phyloP scores from a whole-genome alignment of 495 filamentous ascomycete species.

The Penicillium antarcticum region DNA sequence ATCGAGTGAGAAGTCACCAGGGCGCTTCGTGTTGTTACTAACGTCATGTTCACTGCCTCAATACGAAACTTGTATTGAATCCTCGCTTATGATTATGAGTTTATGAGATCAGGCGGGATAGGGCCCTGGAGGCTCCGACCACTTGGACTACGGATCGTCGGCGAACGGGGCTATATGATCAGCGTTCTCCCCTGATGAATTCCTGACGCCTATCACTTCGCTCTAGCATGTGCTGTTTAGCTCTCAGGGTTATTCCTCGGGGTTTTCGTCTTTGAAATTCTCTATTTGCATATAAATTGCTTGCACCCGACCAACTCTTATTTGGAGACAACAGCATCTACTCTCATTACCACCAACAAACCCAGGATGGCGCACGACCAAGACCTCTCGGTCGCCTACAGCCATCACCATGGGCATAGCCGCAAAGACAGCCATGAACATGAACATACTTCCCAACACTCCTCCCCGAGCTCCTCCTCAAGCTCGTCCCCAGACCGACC shows the following conservation, averaged over 20 bases:
- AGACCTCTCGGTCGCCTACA: background rate
- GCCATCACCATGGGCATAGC: background rate
- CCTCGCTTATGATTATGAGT: background rate
- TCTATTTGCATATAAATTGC: background rate
- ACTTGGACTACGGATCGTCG: slow-evolving; percentile 14
- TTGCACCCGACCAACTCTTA: background rate
- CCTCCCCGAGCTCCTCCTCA: no score
- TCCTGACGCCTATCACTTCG: background rate
- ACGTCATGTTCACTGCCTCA: background rate
- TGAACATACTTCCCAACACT: no score
- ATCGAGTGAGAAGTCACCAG: slow-evolving; percentile 7
- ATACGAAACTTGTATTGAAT: background rate
- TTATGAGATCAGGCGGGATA: slow-evolving; percentile 8
- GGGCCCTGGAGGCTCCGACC: background rate
- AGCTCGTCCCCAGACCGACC: background rate
- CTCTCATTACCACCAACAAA: slow-evolving; percentile 8
- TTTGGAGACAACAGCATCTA: background rate
- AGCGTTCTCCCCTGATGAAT: slow-evolving; percentile 19
- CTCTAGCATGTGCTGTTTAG: slow-evolving; percentile 7
- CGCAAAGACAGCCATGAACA: no score
- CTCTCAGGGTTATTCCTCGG: background rate
- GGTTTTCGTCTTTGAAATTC: background rate
- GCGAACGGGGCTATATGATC: slow-evolving; percentile 24
- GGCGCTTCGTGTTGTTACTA: no score
- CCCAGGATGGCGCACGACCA: background rate